phyloP scores from a whole-genome alignment of 768 basidiomycete species.

The Omphalotus guepiniiformis region DNA sequence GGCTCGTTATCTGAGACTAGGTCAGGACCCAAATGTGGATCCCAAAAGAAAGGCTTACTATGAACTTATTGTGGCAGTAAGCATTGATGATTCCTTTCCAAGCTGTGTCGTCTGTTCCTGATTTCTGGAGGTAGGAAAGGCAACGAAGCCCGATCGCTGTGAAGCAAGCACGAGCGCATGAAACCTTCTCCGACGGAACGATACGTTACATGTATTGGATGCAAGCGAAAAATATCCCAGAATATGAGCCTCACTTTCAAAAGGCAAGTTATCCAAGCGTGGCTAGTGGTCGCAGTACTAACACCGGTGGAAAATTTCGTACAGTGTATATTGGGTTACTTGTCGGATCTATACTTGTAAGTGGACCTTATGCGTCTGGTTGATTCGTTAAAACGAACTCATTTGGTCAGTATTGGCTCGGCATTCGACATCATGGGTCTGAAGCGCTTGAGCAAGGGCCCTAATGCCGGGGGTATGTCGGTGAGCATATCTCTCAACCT shows the following conservation, averaged over 20 bases:
- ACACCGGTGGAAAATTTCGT: background rate
- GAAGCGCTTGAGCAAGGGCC: slow-evolving; percentile 42
- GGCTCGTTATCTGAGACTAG: slow-evolving; percentile 27
- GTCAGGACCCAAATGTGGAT: slow-evolving; percentile 29
- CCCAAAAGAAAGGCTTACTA: slow-evolving; percentile 28
- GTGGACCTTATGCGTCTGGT: slow-evolving; percentile 18
- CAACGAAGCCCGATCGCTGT: slow-evolving; percentile 64
- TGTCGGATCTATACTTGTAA: slow-evolving; percentile 78
- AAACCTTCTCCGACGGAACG: slow-evolving; percentile 40
- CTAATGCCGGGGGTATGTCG: slow-evolving; percentile 54
- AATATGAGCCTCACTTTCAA: slow-evolving; percentile 69
- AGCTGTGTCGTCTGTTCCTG: too few species aligned
- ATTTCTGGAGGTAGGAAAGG: slow-evolving; percentile 56
- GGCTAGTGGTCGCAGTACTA: background rate
- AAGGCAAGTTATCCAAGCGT: slow-evolving; percentile 42
- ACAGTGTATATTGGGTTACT: slow-evolving; percentile 75
- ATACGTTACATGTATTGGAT: slow-evolving; percentile 72
- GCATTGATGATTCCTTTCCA: too few species aligned
- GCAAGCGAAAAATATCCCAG: slow-evolving; percentile 63
- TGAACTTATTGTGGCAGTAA: slow-evolving; percentile 19
- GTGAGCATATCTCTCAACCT: slow-evolving; percentile 36
- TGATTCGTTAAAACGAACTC: slow-evolving; percentile 10
- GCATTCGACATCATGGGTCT: slow-evolving; percentile 54
- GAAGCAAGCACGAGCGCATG: slow-evolving; percentile 46
- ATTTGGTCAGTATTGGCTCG: slow-evolving; percentile 45